Percentiles rank a stretch among this genome's conserved stretches.
Evolutionary conservation across 2,329 filamentous ascomycete genomes (phyloP).

Genomic region (Conoideocrella luteorostrata): DNA sequence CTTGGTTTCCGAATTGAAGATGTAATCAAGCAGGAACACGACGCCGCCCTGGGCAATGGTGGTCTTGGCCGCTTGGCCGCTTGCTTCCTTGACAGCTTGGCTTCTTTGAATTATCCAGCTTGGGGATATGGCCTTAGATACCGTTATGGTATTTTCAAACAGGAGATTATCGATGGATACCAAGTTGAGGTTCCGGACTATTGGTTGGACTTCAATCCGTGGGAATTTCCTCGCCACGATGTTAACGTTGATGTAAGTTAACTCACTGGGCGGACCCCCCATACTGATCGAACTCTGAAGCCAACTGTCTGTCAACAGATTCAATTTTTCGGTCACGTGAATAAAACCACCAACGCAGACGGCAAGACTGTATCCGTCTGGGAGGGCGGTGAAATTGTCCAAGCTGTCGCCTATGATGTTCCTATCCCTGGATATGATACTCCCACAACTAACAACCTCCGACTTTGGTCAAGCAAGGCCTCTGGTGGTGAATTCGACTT

Average conservation of each 20-base stretch:
- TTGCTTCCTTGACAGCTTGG: conserved; percentile 94
- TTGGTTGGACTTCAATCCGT: conserved; percentile 98
- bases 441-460: conserved; percentile 87
- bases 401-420: conserved; percentile 89
- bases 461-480: conserved; percentile 96
- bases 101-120: conserved; percentile 88
- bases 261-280: neutral
- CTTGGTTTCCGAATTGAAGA: conserved; percentile 97
- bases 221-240: conserved; percentile 96
- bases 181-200: conserved; percentile 98
- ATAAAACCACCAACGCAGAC: conserved; percentile 65
- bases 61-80: conserved; percentile 91
- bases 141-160: conserved; percentile 97
- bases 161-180: conserved; percentile 96
- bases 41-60: conserved; percentile 92
- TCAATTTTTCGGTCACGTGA: conserved; percentile 87
- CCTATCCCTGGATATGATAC: conserved; percentile 87
- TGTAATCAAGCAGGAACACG: conserved; percentile 88
- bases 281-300: neutral
- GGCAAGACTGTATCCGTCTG: conserved; percentile 72
- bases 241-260: conserved; percentile 73
- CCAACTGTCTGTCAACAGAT: conserved; percentile 41
- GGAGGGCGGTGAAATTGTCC: conserved; percentile 91
- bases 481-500: conserved; percentile 98
- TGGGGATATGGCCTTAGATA: conserved; percentile 98